A percentile compares a stretch with the other conserved stretches of the same genome.
phyloP scores from a whole-genome alignment of 148 eudicot species.

The Silene conica region DNA sequence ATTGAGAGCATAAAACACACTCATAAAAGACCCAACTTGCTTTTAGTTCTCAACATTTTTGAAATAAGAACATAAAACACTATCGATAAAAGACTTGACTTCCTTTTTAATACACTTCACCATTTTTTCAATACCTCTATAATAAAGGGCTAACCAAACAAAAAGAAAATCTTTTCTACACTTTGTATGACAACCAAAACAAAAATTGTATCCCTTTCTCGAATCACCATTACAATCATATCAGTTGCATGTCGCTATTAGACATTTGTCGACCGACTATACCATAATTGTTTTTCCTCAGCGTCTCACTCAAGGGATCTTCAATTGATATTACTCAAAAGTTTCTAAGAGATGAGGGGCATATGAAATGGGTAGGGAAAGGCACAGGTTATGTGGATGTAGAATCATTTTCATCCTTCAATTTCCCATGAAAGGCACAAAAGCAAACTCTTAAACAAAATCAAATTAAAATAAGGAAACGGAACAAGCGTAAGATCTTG shows the following conservation, averaged over 20 bases:
- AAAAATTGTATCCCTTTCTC: neutral
- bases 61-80: no score
- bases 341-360: neutral
- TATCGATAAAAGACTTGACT: no score
- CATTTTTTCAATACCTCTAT: neutral
- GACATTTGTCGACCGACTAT: neutral
- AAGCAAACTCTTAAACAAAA: neutral
- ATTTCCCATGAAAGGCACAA: slow-evolving; percentile 8
- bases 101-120: neutral
- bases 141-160: neutral
- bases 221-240: no score
- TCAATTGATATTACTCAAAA: neutral
- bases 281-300: slow-evolving; percentile 1
- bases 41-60: neutral
- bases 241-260: neutral
- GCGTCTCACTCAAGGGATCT: slow-evolving; percentile 8
- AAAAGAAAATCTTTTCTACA: neutral
- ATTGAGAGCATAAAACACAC: no score
- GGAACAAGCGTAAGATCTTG: neutral
- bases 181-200: no score
- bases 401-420: slow-evolving; percentile 8
- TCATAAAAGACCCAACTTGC: no score
- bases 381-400: neutral
- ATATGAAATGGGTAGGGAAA: slow-evolving; percentile 8
- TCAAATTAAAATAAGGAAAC: neutral